phyloP scores from a whole-genome alignment of 1,284 basidiomycete genomes.

The Trametes polyzona region DNA sequence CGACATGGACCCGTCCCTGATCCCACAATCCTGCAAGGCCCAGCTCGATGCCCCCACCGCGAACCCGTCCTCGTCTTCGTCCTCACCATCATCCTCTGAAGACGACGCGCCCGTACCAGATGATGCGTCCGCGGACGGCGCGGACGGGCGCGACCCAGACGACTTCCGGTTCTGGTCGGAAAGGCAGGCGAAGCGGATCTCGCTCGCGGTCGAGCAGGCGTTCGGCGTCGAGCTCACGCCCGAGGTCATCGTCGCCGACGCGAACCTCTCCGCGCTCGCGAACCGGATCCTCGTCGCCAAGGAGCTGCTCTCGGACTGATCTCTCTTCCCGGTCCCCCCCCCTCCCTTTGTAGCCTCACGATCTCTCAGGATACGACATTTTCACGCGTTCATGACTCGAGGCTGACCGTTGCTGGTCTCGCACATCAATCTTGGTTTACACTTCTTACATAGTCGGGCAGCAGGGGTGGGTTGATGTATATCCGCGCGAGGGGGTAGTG shows the following conservation, averaged over 20 bases:
- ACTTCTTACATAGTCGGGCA: too few relatives aligned
- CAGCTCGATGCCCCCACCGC: not conserved
- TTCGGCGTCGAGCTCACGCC: conserved; percentile 89
- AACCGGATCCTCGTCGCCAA: conserved; percentile 85
- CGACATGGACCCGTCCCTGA: conserved; percentile 81
- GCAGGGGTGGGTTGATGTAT: too few relatives aligned
- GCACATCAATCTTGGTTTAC: too few relatives aligned
- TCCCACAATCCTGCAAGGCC: conserved; percentile 74
- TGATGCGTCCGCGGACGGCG: conserved; percentile 25
- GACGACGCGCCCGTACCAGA: conserved; percentile 11
- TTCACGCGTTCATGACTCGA: too few relatives aligned
- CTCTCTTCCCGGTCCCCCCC: too few relatives aligned
- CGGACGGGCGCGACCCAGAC: conserved; percentile 73
- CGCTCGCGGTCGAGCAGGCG: conserved; percentile 73
- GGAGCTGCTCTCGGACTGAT: conserved; percentile 54
- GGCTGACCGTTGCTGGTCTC: too few relatives aligned
- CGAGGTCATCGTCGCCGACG: conserved; percentile 92
- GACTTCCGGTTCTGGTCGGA: conserved; percentile 96
- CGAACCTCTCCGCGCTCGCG: conserved; percentile 84
- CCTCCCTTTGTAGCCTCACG: too few relatives aligned
- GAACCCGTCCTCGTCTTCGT: not conserved
- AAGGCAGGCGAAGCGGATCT: conserved; percentile 87
- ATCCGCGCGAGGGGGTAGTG: too few relatives aligned
- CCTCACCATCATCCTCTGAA: not conserved
- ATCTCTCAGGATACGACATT: too few relatives aligned